Evolutionary conservation across 73 alveolate genomes (phyloP).

Genomic region (Paramecium bursaria): DNA sequence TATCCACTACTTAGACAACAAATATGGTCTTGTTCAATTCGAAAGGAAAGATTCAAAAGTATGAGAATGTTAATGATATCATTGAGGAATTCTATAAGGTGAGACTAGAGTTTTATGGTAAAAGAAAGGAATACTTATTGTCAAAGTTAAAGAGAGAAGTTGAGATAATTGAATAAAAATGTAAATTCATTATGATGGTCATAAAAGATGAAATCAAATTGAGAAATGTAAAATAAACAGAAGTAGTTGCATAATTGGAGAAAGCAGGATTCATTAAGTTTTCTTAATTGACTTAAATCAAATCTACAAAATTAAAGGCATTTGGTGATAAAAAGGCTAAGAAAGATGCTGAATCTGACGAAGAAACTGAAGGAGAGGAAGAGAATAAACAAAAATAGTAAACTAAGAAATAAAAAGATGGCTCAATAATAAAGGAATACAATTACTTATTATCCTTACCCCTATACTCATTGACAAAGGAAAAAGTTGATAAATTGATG

Average conservation of each 20-base stretch:
- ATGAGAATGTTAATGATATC: slow-evolving; percentile 85
- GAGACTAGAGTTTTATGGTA: slow-evolving; percentile 86
- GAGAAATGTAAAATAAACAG: slow-evolving; percentile 76
- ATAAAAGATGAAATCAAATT: slow-evolving; percentile 86
- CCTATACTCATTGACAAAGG: slow-evolving; percentile 80
- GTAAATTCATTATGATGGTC: slow-evolving; percentile 91
- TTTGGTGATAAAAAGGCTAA: slow-evolving; percentile 64
- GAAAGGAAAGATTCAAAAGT: slow-evolving; percentile 86
- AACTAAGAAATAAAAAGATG: too few species aligned
- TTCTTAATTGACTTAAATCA: slow-evolving; percentile 38
- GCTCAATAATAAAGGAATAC: slow-evolving; percentile 80
- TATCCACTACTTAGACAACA: slow-evolving; percentile 76
- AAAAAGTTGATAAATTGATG: slow-evolving; percentile 80
- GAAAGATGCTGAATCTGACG: slow-evolving; percentile 55
- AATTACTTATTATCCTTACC: slow-evolving; percentile 86
- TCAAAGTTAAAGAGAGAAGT: slow-evolving; percentile 93
- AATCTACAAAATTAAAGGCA: slow-evolving; percentile 46
- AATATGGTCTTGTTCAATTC: slow-evolving; percentile 95
- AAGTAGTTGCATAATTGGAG: slow-evolving; percentile 66
- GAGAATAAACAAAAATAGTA: too few species aligned
- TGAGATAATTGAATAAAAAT: slow-evolving; percentile 92
- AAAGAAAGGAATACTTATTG: slow-evolving; percentile 95
- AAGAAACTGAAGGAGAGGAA: slow-evolving; percentile 68
- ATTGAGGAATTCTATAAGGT: slow-evolving; percentile 92
- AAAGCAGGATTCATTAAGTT: slow-evolving; percentile 61